phyloP scores from a whole-genome alignment of 179 eudicot genomes.

The Silene noctiflora region DNA sequence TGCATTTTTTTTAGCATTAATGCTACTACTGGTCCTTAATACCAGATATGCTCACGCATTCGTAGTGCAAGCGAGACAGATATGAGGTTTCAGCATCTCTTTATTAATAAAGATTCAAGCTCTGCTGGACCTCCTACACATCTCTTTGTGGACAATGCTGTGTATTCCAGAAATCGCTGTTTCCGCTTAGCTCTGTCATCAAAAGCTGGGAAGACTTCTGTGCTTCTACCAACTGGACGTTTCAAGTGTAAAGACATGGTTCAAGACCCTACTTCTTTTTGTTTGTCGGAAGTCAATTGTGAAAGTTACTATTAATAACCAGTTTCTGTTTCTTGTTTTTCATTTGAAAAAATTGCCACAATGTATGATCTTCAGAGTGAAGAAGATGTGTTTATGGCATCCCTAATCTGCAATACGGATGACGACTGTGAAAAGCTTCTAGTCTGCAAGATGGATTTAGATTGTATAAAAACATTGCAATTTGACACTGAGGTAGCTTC shows the following conservation, averaged over 20 bases:
- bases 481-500: constrained; percentile 79
- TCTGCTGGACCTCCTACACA: constrained; percentile 46
- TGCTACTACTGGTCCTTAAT: background rate
- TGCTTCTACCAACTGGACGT: constrained; percentile 83
- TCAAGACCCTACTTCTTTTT: constrained; percentile 25
- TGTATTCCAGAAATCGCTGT: constrained; percentile 90
- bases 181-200: constrained; percentile 87
- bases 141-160: constrained; percentile 88
- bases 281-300: constrained; percentile 4
- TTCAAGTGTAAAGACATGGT: constrained; percentile 86
- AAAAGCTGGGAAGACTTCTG: constrained; percentile 87
- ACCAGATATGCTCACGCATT: constrained; percentile 73
- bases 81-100: constrained; percentile 50
- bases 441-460: constrained; percentile 84
- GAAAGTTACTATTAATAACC: background rate
- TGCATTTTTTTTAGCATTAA: background rate
- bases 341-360: background rate
- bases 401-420: constrained; percentile 88
- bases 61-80: constrained; percentile 51
- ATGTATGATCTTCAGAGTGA: constrained; percentile 47
- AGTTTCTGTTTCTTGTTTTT: constrained; percentile 1
- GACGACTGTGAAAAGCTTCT: constrained; percentile 82
- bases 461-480: constrained; percentile 77
- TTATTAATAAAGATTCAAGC: constrained; percentile 62
- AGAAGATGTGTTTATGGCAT: constrained; percentile 76